Base-by-base conservation (phyloP, 2,329 filamentous ascomycete species). In the Trichophyton verrucosum region DNA sequence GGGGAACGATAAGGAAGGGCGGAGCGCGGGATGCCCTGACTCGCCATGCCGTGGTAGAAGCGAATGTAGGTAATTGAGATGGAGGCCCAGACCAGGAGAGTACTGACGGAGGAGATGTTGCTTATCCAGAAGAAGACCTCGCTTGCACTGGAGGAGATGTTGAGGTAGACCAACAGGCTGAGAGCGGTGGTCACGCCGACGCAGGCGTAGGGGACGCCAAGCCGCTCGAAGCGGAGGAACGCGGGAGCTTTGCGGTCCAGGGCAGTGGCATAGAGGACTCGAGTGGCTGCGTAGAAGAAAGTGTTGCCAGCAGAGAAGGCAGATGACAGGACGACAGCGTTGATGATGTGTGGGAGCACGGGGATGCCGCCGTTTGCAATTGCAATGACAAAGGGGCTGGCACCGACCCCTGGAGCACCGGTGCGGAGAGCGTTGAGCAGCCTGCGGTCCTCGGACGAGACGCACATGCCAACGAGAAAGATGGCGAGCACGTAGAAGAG, bases 1-100 rank as follows among this genome's bases (percentile, higher is more conserved):
- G 78, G 78, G 0, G 82, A 82, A 64, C 80, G 83, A 74, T 88
- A 89, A 0, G 86, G 85, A 30, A 91, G 73, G 0, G 77, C 78
- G 36, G 83, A 78, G 4, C 86, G 80, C 65, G 83, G 80, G 27
- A 89, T 76, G 0, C 86, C 86, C 68, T 90, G 87, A 0, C 79
- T 84, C 46, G 79, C 74, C 59, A 87, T 79, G 0, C 87, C 87
- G 36, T 83, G 82, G 71, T 85, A 77, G 71, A 88, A 91, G 65
- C 81, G 81, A 60, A 90, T 73, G 70, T 87, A 91, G 0, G 86
- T 84, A 30, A 63, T 58, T 17, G 42, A 61, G 1, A 65, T 57
- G 20, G 60, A 63, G 15, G 60, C 57, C 62, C 62, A 65, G 38
- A 63, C 53, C 8, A 65, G 49, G 13, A 65, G 36, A 1, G 60